Conservation (phyloP, 73 alveolate species). For the Symbiodinium natans region DNA sequence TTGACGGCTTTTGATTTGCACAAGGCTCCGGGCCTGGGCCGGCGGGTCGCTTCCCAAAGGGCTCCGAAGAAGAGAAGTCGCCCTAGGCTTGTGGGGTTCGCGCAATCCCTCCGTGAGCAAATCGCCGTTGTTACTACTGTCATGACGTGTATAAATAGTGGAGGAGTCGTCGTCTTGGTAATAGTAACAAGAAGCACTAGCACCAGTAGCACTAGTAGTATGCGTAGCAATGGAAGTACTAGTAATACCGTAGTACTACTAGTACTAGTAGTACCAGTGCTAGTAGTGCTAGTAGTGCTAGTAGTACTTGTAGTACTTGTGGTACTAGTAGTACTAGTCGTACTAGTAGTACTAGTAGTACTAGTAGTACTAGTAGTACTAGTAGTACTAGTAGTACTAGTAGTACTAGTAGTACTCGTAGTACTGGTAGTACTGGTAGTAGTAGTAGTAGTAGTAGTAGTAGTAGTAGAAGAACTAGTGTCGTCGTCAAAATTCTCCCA, state of each 20-base stretch:
- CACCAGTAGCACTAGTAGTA: no score
- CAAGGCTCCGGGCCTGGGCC: background rate
- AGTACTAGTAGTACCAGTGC: no score
- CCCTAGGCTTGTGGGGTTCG: background rate
- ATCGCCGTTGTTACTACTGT: no score
- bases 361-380: background rate
- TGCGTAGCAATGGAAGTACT: no score
- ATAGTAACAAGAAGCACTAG: no score
- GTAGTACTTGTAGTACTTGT: background rate
- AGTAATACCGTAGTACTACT: no score
- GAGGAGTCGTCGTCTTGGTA: no score
- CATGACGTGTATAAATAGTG: no score
- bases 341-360: background rate
- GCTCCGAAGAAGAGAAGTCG: background rate
- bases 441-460: background rate
- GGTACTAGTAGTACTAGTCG: background rate
- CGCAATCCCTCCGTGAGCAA: no score
- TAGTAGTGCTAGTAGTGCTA: background rate
- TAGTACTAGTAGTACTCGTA: background rate
- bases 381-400: background rate
- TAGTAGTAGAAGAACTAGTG: background rate
- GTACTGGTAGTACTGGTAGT: background rate
- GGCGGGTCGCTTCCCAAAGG: background rate
- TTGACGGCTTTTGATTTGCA: no score
- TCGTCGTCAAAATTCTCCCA: no score